These are phyloP conservation scores for Pleurotus tuoliensis DNA, from an alignment of 768 basidiomycete genomes.

Conservation along the genomic window DNA sequence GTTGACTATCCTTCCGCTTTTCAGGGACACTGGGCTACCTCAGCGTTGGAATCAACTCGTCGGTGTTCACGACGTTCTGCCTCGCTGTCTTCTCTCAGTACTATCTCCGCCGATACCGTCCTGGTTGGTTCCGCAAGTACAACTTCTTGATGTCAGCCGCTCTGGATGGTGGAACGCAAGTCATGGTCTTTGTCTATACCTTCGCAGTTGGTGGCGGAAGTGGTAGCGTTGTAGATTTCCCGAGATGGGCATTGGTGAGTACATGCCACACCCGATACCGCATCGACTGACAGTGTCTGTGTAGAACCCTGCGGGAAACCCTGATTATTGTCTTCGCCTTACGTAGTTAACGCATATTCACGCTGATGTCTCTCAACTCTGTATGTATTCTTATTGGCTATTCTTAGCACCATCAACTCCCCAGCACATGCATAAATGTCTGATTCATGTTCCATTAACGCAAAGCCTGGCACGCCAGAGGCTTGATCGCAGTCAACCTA, in stretches of 20 bases:
- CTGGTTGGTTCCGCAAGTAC: conserved; percentile 47
- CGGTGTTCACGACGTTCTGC: conserved; percentile 41
- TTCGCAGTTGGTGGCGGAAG: conserved; percentile 43
- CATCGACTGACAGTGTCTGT: conserved; percentile 7
- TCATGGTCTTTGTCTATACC: conserved; percentile 42
- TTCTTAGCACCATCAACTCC: too few species aligned
- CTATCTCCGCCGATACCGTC: conserved; percentile 38
- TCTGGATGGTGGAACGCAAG: conserved; percentile 48
- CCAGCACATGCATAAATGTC: too few species aligned
- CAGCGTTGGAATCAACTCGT: conserved; percentile 55
- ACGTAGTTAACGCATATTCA: conserved; percentile 7
- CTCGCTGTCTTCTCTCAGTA: conserved; percentile 44
- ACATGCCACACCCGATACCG: conserved; percentile 8
- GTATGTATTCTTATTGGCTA: too few species aligned
- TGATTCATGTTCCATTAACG: too few species aligned
- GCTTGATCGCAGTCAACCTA: too few species aligned
- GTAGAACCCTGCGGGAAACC: conserved; percentile 22
- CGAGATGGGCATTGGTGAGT: conserved; percentile 36
- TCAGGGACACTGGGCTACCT: conserved; percentile 42
- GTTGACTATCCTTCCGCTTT: not conserved
- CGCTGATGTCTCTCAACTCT: too few species aligned
- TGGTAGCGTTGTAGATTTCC: conserved; percentile 31
- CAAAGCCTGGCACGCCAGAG: too few species aligned
- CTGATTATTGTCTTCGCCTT: conserved; percentile 22
- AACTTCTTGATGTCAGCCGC: conserved; percentile 51